phyloP scores from a whole-genome alignment of 768 basidiomycete genomes.

The Hypholoma sublateritium region DNA sequence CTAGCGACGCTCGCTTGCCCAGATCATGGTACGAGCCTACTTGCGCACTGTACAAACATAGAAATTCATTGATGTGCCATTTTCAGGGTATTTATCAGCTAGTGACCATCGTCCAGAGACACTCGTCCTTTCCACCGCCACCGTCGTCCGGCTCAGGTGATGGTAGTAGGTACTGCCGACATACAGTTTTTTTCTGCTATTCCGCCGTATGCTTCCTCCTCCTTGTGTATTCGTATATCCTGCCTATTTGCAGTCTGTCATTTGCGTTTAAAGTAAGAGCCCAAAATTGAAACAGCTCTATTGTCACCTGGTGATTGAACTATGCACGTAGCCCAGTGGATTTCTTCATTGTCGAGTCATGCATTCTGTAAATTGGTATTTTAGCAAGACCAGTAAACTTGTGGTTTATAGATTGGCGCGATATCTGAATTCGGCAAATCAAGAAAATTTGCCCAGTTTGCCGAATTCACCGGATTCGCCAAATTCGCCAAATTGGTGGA shows the following conservation, averaged over 20 bases:
- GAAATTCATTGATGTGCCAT: not conserved
- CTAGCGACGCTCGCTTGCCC: too few species aligned
- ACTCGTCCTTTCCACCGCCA: conserved; percentile 76
- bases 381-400: too few species aligned
- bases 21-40: conserved; percentile 66
- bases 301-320: too few species aligned
- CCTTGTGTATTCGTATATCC: too few species aligned
- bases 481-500: not conserved
- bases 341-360: too few species aligned
- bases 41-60: conserved; percentile 4
- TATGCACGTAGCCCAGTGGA: too few species aligned
- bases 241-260: too few species aligned
- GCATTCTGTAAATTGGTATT: too few species aligned
- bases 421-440: too few species aligned
- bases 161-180: conserved; percentile 4
- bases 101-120: conserved; percentile 79
- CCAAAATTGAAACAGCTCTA: too few species aligned
- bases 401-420: not conserved
- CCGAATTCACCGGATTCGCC: not conserved
- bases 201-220: conserved; percentile 70
- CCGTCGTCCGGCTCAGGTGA: conserved; percentile 16
- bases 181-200: conserved; percentile 69
- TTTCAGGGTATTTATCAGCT: conserved; percentile 78
- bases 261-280: too few species aligned
- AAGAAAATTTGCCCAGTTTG: too few species aligned